Evolutionary conservation across 176 grass and related monocot genomes (phyloP), one percentile per base, ranked within the genome.

Genomic region (Triticum urartu): DNA sequence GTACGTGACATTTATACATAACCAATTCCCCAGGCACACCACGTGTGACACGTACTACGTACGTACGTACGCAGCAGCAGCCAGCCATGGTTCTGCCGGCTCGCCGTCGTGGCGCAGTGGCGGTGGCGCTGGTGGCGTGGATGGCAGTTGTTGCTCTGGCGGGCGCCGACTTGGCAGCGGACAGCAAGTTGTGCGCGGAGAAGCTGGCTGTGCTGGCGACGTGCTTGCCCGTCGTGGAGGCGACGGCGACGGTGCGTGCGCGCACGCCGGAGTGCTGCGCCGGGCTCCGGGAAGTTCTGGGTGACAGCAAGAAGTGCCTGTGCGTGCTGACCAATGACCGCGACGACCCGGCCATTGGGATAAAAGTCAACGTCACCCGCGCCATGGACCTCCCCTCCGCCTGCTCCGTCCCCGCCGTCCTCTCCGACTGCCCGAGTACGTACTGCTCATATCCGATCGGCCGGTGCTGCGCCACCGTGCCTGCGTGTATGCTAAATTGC

Each of bases 191-290:
- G 79, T 97, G 95, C 92, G 84, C 85, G 73, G 26, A 97, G 88
- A n/a, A 68, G 79, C 91, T 97, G 78, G 81, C 88, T 77, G 91
- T 79, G 0, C 74, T 97, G 6, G 89, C 95, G 59, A 94, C 92
- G 69, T 97, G 95, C 92, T 67, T 97, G 79, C 91, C 95, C 42
- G 94, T 52, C 86, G 92, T 95, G 82, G 22, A 97, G 89, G 92
- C 73, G 3, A 56, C 17, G 36, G 86, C 92, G 77, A 86, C 39
- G 26, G 90, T 77, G 63, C 72, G 81, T 18, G 85, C 89, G 50
- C 95, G 92, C 21, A 97, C 95, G 10, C 92, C 89, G 10, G 89
- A 93, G 88, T 97, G 95, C 88, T 98, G 95, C 81, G 61, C 84
- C 5, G 93, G 95, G 83, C 47, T 92, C 3, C 79, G 64, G 69